A percentile compares a stretch with the other conserved stretches of the same genome.
Conservation (phyloP, 2,329 filamentous ascomycete species). For the Monosporascus sp. region DNA sequence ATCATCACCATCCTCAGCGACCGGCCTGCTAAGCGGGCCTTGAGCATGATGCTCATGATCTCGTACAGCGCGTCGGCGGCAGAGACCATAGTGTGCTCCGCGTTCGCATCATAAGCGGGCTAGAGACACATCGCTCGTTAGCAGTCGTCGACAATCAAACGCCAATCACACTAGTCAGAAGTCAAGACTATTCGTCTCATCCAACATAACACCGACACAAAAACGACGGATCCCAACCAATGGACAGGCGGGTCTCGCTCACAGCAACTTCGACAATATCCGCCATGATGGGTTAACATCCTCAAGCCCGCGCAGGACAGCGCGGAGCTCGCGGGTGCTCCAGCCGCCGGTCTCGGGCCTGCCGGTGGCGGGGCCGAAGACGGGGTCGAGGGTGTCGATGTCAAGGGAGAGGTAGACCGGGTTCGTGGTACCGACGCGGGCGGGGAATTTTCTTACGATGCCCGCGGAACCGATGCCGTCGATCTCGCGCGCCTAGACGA, state of each 20-base stretch:
- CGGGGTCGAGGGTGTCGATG: conserved; percentile 83
- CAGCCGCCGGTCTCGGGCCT: conserved; percentile 74
- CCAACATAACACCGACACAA: too few species aligned
- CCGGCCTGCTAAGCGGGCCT: conserved; percentile 50
- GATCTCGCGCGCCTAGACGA: conserved; percentile 63
- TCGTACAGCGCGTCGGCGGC: conserved; percentile 61
- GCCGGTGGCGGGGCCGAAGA: conserved; percentile 70
- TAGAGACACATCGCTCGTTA: conserved; percentile 3
- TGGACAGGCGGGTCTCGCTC: conserved; percentile 12
- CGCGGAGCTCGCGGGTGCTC: conserved; percentile 67
- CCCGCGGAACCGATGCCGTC: conserved; percentile 54
- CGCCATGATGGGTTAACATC: conserved; percentile 60
- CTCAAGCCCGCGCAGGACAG: conserved; percentile 65
- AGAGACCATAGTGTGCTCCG: conserved; percentile 54
- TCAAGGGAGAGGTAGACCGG: conserved; percentile 81
- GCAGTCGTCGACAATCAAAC: not conserved
- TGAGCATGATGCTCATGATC: conserved; percentile 69
- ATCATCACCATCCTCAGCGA: conserved; percentile 12
- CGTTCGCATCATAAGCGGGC: conserved; percentile 60
- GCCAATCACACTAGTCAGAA: too few species aligned
- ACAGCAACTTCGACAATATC: conserved; percentile 70
- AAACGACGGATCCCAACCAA: not conserved
- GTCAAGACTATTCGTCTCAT: too few species aligned
- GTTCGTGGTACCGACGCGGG: conserved; percentile 66
- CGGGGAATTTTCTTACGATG: conserved; percentile 72